These are phyloP conservation scores for Alternaria tenuissima DNA, from an alignment of 2,329 filamentous ascomycete genomes.

Conservation along the genomic window DNA sequence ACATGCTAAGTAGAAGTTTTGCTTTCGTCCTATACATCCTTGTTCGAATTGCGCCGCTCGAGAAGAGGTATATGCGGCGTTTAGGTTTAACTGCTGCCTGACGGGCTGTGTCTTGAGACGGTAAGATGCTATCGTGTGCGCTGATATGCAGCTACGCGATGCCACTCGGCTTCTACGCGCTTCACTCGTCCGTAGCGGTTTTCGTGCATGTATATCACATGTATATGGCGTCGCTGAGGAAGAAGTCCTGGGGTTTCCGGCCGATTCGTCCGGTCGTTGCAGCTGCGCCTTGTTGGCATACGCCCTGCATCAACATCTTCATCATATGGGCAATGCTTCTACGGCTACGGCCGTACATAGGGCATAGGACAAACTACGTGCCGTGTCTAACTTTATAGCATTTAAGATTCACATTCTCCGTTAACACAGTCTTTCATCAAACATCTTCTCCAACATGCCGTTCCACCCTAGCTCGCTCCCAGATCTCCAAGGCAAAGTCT, in stretches of 20 bases:
- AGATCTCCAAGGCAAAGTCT: neutral
- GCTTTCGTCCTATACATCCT: neutral
- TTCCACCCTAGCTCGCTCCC: neutral
- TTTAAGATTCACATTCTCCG: neutral
- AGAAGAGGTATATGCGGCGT: neutral
- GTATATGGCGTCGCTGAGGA: neutral
- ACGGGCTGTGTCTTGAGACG: neutral
- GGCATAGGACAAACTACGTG: neutral
- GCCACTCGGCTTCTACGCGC: neutral
- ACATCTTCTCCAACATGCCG: neutral
- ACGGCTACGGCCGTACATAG: neutral
- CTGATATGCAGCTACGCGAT: neutral
- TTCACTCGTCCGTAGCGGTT: neutral
- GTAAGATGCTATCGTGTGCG: neutral
- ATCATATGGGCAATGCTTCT: neutral
- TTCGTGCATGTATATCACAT: neutral
- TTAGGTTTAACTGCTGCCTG: neutral
- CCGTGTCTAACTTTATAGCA: neutral
- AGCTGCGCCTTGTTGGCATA: neutral
- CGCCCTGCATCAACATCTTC: neutral
- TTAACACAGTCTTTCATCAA: neutral
- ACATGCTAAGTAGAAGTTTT: neutral
- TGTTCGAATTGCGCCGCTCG: neutral
- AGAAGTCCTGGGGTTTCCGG: neutral
- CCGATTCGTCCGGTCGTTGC: neutral